Conservation (phyloP, 108 stramenopile genomes). For the Skeletonema tropicum region DNA sequence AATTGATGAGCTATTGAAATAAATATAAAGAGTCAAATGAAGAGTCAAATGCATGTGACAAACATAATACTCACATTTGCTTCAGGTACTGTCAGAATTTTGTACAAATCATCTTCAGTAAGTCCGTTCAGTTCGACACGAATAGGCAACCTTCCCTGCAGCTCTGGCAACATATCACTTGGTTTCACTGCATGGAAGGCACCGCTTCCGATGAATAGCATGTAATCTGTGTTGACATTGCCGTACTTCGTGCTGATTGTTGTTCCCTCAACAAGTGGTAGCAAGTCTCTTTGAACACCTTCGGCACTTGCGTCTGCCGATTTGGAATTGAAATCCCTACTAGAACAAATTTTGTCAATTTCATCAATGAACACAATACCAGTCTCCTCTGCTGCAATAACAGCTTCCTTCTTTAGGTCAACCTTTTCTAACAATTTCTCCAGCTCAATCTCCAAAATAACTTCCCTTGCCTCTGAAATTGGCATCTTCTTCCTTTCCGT, state of each 20-base stretch:
- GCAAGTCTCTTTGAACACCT: conserved; percentile 97
- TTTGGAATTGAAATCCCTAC: conserved; percentile 78
- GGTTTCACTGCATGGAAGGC: conserved; percentile 96
- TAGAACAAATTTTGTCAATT: conserved; percentile 97
- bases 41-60: too few species aligned
- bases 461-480: conserved; percentile 86
- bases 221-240: conserved; percentile 98
- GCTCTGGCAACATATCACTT: conserved; percentile 96
- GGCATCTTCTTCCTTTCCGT: conserved; percentile 88
- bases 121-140: conserved; percentile 97
- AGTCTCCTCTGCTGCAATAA: conserved; percentile 93
- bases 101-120: conserved; percentile 98
- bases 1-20: neutral
- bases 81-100: conserved; percentile 97
- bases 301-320: conserved; percentile 97
- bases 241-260: conserved; percentile 97
- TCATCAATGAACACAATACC: conserved; percentile 99
- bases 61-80: conserved; percentile 84
- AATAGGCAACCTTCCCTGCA: conserved; percentile 98
- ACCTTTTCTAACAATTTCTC: conserved; percentile 91
- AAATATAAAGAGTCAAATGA: neutral
- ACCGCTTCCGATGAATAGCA: conserved; percentile 95
- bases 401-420: conserved; percentile 93
- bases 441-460: conserved; percentile 94
- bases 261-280: conserved; percentile 98